Conservation (phyloP, 176 grass and related monocot species). For the Typha latifolia region DNA sequence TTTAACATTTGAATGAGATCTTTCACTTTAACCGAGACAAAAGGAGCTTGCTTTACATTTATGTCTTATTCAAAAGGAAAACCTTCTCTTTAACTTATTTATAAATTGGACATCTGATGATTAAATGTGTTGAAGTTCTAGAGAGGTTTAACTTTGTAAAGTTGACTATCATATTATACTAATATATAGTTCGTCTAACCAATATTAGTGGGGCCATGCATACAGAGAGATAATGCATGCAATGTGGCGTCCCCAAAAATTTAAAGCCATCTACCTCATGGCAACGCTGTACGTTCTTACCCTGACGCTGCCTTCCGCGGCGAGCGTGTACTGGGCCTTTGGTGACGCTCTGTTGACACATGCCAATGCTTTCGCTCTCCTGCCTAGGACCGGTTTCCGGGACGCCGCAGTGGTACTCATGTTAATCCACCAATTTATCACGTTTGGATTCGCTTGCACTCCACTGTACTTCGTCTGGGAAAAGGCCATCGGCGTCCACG, state of each 20-base stretch:
- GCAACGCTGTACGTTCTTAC: slow-evolving; percentile 88
- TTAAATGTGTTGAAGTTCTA: background rate
- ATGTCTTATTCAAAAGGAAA: no score
- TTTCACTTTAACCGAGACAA: no score
- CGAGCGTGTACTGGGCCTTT: slow-evolving; percentile 97
- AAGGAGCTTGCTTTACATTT: no score
- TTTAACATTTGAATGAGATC: no score
- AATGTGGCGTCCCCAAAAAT: slow-evolving; percentile 99
- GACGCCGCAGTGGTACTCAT: slow-evolving; percentile 88
- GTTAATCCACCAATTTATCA: slow-evolving; percentile 98
- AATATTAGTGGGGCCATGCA: background rate
- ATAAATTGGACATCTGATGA: background rate
- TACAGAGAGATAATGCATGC: slow-evolving; percentile 98
- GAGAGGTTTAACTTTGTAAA: background rate
- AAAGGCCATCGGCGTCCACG: slow-evolving; percentile 91
- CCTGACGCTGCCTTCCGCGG: slow-evolving; percentile 85
- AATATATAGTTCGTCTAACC: background rate
- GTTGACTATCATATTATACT: background rate
- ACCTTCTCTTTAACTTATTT: no score
- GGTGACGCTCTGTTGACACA: slow-evolving; percentile 78
- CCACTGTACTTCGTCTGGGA: slow-evolving; percentile 99
- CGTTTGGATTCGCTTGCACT: slow-evolving; percentile 97
- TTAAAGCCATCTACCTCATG: slow-evolving; percentile 94
- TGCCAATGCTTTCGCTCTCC: slow-evolving; percentile 80
- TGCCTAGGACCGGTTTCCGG: slow-evolving; percentile 56